Evolutionary conservation across 441 rosid genomes (phyloP).

Genomic region (Gossypium gossypioides): DNA sequence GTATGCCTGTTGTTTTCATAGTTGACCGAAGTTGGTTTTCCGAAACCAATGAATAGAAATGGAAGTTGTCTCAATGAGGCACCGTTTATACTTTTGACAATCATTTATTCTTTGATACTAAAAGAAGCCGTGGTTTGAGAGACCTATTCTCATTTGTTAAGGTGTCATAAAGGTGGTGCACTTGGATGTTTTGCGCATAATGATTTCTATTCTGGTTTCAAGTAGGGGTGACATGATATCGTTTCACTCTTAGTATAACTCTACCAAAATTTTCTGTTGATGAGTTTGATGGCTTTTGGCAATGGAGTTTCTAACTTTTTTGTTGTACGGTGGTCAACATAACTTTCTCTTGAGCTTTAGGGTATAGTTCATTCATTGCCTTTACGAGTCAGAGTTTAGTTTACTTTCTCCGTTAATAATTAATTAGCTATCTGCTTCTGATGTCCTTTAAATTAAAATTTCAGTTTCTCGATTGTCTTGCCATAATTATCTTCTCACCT

Average conservation of each 20-base stretch:
- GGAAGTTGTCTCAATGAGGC: conserved; percentile 3
- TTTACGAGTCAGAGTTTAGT: neutral
- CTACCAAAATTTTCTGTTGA: neutral
- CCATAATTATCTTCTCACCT: neutral
- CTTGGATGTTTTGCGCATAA: neutral
- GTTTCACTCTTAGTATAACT: neutral
- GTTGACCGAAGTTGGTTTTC: conserved; percentile 21
- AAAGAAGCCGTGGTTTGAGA: conserved; percentile 3
- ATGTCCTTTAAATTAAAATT: neutral
- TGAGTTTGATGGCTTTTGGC: neutral
- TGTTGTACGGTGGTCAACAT: neutral
- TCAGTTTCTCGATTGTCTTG: neutral
- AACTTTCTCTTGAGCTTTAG: neutral
- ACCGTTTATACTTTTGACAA: neutral
- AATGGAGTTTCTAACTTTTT: neutral
- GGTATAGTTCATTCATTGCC: neutral
- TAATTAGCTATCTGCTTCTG: neutral
- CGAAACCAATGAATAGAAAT: conserved; percentile 19
- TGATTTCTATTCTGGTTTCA: neutral
- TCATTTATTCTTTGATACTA: conserved; percentile 2
- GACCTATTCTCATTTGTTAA: conserved; percentile 5
- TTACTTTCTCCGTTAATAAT: neutral
- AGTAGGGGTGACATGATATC: neutral
- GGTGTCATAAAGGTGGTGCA: conserved; percentile 5
- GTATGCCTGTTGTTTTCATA: conserved; percentile 48